Base-by-base conservation (phyloP, 1,284 basidiomycete genomes). In the Singerocomus inundabilis region DNA sequence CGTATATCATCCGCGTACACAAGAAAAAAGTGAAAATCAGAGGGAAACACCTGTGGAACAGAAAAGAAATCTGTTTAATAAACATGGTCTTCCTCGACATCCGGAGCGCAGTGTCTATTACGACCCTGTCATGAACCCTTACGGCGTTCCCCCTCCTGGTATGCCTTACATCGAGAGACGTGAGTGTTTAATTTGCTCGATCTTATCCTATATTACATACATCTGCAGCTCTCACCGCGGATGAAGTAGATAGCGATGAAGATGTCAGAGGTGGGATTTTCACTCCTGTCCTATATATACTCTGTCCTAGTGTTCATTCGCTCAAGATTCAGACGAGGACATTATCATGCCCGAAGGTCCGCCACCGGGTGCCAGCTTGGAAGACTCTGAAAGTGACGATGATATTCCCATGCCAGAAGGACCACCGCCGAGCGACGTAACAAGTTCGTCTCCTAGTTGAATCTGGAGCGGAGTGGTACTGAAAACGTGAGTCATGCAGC, bases 131-230 rank as follows among this genome's bases (percentile, higher is more conserved):
- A 88, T 96, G 80, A 98, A 98, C 66, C 93, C 93, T 7, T 95
- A 80, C 65, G 95, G 95, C 25, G 91, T 93, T n/a, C 85, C 95
- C 18, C 95, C 95, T 18, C 95, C 95, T 9, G 95, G 95, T 8
- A 92, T 97, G 93, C 93, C 91, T 9, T 98, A 98, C 68, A 72
- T 82, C 43, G 93, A 98, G 65, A 77, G 87, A 72, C 78, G 90
- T 93, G 59, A 70, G 87, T 76, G 40, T 32, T 25, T n/a, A 7
- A 28, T 41, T 32, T 29, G 38, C 51, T 38, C n/a, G 7, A 38
- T 53, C 30, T 44, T 21, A 42, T 39, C 26, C 13, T 50, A 41
- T 39, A 18, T 33, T 44, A 28, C 5, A 29, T 18, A 34, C 16
- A 32, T 44, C 31, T 45, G 3, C 58, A 88, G 85, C 84, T 35